Conservation (phyloP, 2,329 filamentous ascomycete species). For the Macrophomina pseudophaseolina region DNA sequence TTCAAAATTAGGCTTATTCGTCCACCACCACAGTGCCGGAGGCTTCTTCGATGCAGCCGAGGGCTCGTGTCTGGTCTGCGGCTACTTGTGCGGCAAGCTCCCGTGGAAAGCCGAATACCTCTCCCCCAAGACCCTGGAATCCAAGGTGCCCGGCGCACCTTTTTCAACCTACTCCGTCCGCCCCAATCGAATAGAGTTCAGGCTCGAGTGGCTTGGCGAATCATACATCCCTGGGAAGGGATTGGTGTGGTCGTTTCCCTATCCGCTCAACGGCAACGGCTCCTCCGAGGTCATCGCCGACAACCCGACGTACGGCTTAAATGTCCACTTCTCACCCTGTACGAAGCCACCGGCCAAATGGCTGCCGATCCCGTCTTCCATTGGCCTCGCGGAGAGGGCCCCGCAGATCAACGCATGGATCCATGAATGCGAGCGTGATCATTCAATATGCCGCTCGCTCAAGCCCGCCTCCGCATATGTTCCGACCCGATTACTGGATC, state of each 20-base stretch:
- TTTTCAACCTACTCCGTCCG: neutral
- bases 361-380: neutral
- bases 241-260: neutral
- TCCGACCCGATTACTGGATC: neutral
- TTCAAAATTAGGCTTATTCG: neutral
- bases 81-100: neutral
- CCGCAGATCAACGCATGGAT: constrained; percentile 1
- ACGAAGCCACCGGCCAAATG: neutral
- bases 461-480: neutral
- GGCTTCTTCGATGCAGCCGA: constrained; percentile 2
- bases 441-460: neutral
- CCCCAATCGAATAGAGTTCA: neutral
- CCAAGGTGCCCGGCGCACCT: neutral
- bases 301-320: neutral
- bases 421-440: neutral
- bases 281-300: neutral
- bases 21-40: neutral
- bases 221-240: constrained; percentile 1
- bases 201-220: neutral
- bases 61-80: neutral
- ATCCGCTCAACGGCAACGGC: neutral
- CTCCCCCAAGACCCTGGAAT: neutral
- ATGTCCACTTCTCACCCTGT: neutral
- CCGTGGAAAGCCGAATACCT: constrained; percentile 2
- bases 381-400: neutral